phyloP scores from a whole-genome alignment of 495 filamentous ascomycete species.

The Penicillium fimorum region DNA sequence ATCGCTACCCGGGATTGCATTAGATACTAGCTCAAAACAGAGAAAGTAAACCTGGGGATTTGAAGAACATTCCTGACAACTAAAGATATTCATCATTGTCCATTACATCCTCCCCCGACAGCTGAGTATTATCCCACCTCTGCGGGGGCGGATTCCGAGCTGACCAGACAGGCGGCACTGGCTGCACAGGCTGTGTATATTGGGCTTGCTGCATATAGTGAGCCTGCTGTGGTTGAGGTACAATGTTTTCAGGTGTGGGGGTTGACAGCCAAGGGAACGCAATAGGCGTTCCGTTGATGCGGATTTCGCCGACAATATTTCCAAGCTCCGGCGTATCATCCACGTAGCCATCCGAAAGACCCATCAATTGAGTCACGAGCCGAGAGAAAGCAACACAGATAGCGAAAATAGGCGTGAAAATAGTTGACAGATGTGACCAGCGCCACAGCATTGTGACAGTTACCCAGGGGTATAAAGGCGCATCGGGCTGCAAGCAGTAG shows the following conservation, averaged over 20 bases:
- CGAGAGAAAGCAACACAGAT: slow-evolving; percentile 32
- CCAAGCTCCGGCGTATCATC: slow-evolving; percentile 31
- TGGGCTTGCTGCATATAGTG: background rate
- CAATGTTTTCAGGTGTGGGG: slow-evolving; percentile 11
- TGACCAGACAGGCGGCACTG: slow-evolving; percentile 16
- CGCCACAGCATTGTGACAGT: slow-evolving; percentile 49
- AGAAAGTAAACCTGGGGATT: background rate
- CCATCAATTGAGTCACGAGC: slow-evolving; percentile 38
- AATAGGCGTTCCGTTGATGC: slow-evolving; percentile 33
- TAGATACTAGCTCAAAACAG: background rate
- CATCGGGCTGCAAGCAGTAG: slow-evolving; percentile 47
- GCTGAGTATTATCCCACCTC: slow-evolving; percentile 18
- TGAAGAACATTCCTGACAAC: background rate
- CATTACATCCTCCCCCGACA: slow-evolving; percentile 24
- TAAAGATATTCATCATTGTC: slow-evolving; percentile 40
- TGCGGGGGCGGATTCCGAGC: slow-evolving; percentile 14
- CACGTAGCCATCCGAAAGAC: slow-evolving; percentile 46
- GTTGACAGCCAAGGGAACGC: slow-evolving; percentile 26
- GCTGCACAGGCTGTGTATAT: slow-evolving; percentile 7
- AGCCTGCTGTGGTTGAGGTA: slow-evolving; percentile 4
- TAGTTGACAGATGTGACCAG: slow-evolving; percentile 38
- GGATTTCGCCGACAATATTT: slow-evolving; percentile 36
- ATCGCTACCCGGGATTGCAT: background rate
- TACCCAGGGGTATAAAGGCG: slow-evolving; percentile 47
- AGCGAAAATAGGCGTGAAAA: slow-evolving; percentile 36